Evolutionary conservation across 2,329 filamentous ascomycete species (phyloP), one percentile per base, ranked within the genome.

Genomic region (Arthrobotrys musiformis): DNA sequence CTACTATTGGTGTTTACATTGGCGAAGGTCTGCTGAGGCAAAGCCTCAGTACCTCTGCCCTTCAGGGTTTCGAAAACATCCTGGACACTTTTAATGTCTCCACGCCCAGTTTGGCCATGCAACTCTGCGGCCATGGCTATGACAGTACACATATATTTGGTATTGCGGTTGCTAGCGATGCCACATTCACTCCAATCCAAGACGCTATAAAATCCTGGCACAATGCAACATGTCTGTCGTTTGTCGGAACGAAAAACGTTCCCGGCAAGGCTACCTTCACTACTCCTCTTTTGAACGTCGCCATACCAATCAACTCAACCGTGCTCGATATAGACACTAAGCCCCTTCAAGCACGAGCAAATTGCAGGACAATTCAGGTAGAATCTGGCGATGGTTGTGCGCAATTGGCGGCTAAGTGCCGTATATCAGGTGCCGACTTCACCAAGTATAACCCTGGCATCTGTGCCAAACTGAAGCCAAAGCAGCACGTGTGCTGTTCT

Each of bases 401-500:
- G 0, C 74, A 82, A 0, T 79, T 87, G 0, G 84, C 84, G 0
- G 61, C 79, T 4, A 80, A 81, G 40, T 86, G 85, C 64, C 82
- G 84, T 3, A 84, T 87, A 13, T 82, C 83, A 0, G 75, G 79
- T 1, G 58, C 79, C 9, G 81, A 86, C 48, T 84, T 86, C 52
- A 82, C 78, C 15, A 82, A 83, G 62, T 85, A 82, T 78, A 86
- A 87, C 76, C 63, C 58, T 73, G 33, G 75, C 69, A 56, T 83
- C 5, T 84, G 82, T 74, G 79, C 79, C 2, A 82, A 76, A 0
- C 81, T 87, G 0, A 66, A 67, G 4, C 79, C 81, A 0, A 82
- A 81, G 5, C 82, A 84, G 70, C 78, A 79, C 17, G 82, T 85
- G 7, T 85, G 84, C 79, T 85, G 84, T 72, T 81, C 81, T 0